Evolutionary conservation across 2,329 filamentous ascomycete genomes (phyloP).

Genomic region (Pyrenochaeta sp.): DNA sequence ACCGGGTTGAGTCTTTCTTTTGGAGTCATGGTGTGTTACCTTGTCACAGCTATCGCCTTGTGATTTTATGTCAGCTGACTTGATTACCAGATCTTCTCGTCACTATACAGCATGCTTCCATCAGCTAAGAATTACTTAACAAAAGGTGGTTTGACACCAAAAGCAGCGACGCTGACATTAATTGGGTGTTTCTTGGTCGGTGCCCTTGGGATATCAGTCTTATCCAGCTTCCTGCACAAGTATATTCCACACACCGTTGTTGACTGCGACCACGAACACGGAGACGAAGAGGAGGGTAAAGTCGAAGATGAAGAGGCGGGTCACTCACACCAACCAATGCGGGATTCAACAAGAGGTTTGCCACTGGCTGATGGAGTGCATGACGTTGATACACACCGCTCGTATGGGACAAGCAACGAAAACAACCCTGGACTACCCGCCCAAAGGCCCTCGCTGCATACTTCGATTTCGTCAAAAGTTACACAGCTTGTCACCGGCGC

Average conservation of each 20-base stretch:
- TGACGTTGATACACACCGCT: constrained; percentile 19
- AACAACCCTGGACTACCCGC: constrained; percentile 9
- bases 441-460: constrained; percentile 52
- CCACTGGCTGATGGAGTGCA: constrained; percentile 17
- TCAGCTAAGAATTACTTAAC: constrained; percentile 81
- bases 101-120: constrained; percentile 91
- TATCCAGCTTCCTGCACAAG: constrained; percentile 76
- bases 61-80: constrained; percentile 12
- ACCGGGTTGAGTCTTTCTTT: constrained; percentile 91
- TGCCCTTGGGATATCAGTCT: constrained; percentile 76
- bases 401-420: constrained; percentile 28
- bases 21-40: constrained; percentile 84
- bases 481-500: constrained; percentile 58
- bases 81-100: constrained; percentile 81
- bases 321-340: constrained; percentile 28
- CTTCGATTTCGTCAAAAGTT: constrained; percentile 54
- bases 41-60: neutral
- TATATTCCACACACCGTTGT: constrained; percentile 82
- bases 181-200: constrained; percentile 75
- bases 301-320: constrained; percentile 28
- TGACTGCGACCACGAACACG: constrained; percentile 79
- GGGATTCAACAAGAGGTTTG: constrained; percentile 26
- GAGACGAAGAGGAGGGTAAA: constrained; percentile 58
- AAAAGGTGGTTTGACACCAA: constrained; percentile 71
- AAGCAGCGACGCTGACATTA: constrained; percentile 72